Percentiles rank a stretch among this genome's conserved stretches.
These are phyloP conservation scores for Amanita subjunquillea DNA, from an alignment of 768 basidiomycete species.

Conservation along the genomic window DNA sequence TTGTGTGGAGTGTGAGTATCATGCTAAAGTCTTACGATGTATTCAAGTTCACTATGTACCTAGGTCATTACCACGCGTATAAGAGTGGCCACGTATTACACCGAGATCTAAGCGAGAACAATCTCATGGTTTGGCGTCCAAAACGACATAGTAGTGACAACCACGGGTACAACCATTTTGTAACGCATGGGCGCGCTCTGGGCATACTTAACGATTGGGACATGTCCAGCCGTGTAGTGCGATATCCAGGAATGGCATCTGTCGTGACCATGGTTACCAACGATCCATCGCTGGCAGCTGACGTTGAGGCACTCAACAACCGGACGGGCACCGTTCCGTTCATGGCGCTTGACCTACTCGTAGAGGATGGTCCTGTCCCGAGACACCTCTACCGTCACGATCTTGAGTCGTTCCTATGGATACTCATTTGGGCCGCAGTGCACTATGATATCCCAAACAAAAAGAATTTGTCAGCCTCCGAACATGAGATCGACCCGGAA, in stretches of 20 bases:
- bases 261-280: slow-evolving; percentile 1
- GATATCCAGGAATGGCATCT: slow-evolving; percentile 2
- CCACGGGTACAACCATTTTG: background rate
- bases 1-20: slow-evolving; percentile 5
- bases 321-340: slow-evolving; percentile 19
- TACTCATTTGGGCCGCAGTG: slow-evolving; percentile 14
- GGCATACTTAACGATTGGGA: slow-evolving; percentile 21
- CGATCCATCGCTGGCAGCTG: background rate
- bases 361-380: slow-evolving; percentile 6
- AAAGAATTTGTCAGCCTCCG: background rate
- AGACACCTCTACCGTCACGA: slow-evolving; percentile 16
- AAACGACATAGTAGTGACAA: background rate
- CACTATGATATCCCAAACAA: slow-evolving; percentile 12
- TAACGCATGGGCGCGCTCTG: background rate
- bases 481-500: background rate
- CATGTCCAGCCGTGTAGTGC: slow-evolving; percentile 9
- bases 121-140: slow-evolving; percentile 16
- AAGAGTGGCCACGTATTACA: slow-evolving; percentile 15
- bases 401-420: slow-evolving; percentile 17
- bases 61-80: slow-evolving; percentile 15
- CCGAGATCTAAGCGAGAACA: slow-evolving; percentile 20
- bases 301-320: slow-evolving; percentile 4
- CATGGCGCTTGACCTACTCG: slow-evolving; percentile 18
- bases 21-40: background rate
- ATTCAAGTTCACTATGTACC: background rate